Evolutionary conservation across 2,329 filamentous ascomycete genomes (phyloP), one percentile per base, ranked within the genome.

Genomic region (Ophioceras dolichostomum): DNA sequence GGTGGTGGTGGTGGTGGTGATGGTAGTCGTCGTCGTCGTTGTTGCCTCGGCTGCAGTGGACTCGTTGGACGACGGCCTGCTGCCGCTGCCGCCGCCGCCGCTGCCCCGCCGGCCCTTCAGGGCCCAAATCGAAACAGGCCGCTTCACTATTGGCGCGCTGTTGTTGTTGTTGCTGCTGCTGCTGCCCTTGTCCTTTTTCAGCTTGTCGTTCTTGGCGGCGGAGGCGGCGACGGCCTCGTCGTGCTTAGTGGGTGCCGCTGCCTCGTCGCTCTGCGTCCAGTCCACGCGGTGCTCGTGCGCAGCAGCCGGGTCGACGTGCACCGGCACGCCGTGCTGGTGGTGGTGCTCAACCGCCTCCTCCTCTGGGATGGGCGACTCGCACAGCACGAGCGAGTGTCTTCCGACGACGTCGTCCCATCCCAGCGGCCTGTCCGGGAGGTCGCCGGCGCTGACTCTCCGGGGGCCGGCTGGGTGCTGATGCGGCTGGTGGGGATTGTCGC

Each of bases 221-320:
- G n/a, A n/a, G n/a, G n/a, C n/a, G n/a, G n/a, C n/a, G n/a, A n/a
- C n/a, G n/a, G n/a, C n/a, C n/a, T n/a, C n/a, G n/a, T n/a, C n/a
- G n/a, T n/a, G n/a, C n/a, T n/a, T n/a, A n/a, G n/a, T n/a, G n/a
- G n/a, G n/a, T 7, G 22, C 22, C 7, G 22, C 8, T 26, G 8
- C 35, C 51, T 75, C 68, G 43, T 76, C 72, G 46, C 62, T 67
- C 49, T 77, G 72, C 21, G 68, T 68, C 73, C 73, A 78, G 50
- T 77, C 71, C 39, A 68, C 65, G 22, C 64, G 58, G 45, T 62
- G 59, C 38, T 62, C 55, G 21, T 59, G 43, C 12, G 47, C 47
- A 32, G 42, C 42, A 13, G 32, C 10, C 26, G 14, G 34, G 32
- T 18, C 12, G 30, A 35, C 5, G 19, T 30, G 21, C 34, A 24